Percentiles rank a stretch among this genome's conserved stretches.
Evolutionary conservation across 495 filamentous ascomycete species (phyloP).

Genomic region (Aspergillus panamensis): DNA sequence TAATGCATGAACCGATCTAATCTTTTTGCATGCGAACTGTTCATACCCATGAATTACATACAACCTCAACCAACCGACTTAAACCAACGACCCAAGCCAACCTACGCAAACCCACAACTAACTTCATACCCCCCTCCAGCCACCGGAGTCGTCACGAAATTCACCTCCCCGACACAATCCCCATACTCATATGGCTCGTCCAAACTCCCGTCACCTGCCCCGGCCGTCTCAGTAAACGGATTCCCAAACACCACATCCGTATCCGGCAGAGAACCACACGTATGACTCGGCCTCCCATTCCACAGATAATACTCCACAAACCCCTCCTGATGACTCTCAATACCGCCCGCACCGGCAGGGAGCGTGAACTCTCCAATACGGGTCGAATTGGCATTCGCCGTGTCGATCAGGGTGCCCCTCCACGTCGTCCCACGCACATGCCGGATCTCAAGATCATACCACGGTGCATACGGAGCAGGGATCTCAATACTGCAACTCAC

Average conservation of each 20-base stretch:
- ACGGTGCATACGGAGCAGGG: constrained; percentile 13
- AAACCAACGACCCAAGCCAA: background rate
- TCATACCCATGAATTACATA: no score
- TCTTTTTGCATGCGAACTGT: no score
- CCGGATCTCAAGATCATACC: constrained; percentile 19
- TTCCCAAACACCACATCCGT: constrained; percentile 24
- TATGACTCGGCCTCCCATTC: constrained; percentile 17
- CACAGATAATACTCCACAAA: constrained; percentile 33
- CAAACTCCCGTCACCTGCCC: constrained; percentile 12
- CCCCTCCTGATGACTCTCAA: constrained; percentile 21
- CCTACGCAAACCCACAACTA: background rate
- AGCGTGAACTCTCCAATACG: constrained; percentile 29
- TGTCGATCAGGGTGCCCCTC: constrained; percentile 28
- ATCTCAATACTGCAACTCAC: constrained; percentile 29
- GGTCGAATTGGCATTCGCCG: constrained; percentile 15
- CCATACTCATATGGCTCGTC: constrained; percentile 30
- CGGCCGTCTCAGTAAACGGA: constrained; percentile 8
- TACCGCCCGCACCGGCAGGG: constrained; percentile 20
- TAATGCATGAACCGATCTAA: no score
- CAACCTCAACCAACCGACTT: no score
- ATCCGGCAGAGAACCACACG: constrained; percentile 22
- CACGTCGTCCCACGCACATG: constrained; percentile 19
- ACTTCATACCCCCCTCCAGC: background rate
- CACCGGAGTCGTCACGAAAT: background rate
- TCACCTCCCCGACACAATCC: constrained; percentile 28